Conservation (phyloP, 139 green algal genomes). For the Tetradesmus obliquus region DNA sequence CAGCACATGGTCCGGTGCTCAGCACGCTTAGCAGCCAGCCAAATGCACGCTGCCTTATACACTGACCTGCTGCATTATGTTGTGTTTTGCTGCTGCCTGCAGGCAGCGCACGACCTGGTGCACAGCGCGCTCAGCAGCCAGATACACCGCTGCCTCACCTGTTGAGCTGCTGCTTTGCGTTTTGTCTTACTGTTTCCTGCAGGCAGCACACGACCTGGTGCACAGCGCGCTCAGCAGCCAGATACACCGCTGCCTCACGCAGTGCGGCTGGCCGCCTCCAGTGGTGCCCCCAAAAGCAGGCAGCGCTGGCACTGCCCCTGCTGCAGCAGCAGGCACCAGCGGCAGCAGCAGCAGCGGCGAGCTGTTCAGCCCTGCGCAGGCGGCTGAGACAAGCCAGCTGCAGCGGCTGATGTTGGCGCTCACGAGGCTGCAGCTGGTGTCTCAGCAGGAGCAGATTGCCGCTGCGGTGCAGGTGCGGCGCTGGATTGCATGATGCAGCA, state of each 20-base stretch:
- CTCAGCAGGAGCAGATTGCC: not conserved
- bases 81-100: not conserved
- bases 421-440: slow-evolving; percentile 24
- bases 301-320: not conserved
- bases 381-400: not conserved
- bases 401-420: slow-evolving; percentile 38
- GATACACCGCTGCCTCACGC: not conserved
- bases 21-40: not conserved
- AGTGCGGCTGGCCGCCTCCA: slow-evolving; percentile 39
- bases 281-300: slow-evolving; percentile 6
- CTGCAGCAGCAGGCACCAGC: not conserved
- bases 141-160: not conserved
- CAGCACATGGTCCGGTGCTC: not conserved
- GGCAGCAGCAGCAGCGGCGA: not conserved
- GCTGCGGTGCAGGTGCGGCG: not conserved
- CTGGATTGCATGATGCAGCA: too few relatives aligned
- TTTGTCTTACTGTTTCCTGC: not conserved
- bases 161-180: not conserved
- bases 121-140: not conserved
- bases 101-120: slow-evolving; percentile 2
- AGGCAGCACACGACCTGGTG: not conserved
- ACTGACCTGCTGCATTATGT: not conserved
- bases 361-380: slow-evolving; percentile 4
- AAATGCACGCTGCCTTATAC: not conserved
- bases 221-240: not conserved